phyloP scores from a whole-genome alignment of 345 rosid species.

The Eutrema japonicum region DNA sequence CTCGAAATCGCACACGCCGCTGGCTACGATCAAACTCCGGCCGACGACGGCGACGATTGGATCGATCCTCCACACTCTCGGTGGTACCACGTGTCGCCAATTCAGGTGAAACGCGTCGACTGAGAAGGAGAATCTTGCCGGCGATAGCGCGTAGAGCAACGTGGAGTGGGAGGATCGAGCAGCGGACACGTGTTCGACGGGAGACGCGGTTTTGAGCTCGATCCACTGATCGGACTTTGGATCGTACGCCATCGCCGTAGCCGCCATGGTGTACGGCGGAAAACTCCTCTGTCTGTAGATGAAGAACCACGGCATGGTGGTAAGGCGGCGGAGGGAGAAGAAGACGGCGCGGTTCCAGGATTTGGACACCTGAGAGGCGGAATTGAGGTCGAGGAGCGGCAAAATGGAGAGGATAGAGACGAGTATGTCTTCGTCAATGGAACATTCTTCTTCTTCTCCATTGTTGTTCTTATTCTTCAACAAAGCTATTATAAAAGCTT shows the following conservation, averaged over 20 bases:
- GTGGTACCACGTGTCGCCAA: conserved; percentile 67
- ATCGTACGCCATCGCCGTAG: conserved; percentile 59
- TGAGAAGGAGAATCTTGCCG: conserved; percentile 65
- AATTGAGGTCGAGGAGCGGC: conserved; percentile 64
- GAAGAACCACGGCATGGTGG: conserved; percentile 68
- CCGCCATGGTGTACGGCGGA: conserved; percentile 45
- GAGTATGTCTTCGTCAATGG: conserved; percentile 59
- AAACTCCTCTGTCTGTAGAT: conserved; percentile 52
- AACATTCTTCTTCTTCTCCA: conserved; percentile 27
- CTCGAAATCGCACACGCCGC: conserved; percentile 70
- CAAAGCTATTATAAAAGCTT: background rate
- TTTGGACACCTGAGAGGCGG: conserved; percentile 64
- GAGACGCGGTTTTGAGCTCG: conserved; percentile 41
- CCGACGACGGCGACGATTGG: conserved; percentile 72
- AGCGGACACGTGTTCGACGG: conserved; percentile 37
- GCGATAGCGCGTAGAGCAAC: conserved; percentile 64
- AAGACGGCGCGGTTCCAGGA: conserved; percentile 71
- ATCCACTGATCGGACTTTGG: conserved; percentile 74
- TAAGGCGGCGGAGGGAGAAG: conserved; percentile 63
- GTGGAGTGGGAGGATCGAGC: conserved; percentile 66
- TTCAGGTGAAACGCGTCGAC: conserved; percentile 63
- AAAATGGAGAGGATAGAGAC: conserved; percentile 54
- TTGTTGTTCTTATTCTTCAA: conserved; percentile 11
- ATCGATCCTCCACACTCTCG: conserved; percentile 65
- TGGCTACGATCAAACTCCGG: conserved; percentile 53